Percentiles rank a stretch among this genome's conserved stretches.
These are phyloP conservation scores for Leccinum sublutescens DNA, from an alignment of 768 basidiomycete genomes.

Conservation along the genomic window DNA sequence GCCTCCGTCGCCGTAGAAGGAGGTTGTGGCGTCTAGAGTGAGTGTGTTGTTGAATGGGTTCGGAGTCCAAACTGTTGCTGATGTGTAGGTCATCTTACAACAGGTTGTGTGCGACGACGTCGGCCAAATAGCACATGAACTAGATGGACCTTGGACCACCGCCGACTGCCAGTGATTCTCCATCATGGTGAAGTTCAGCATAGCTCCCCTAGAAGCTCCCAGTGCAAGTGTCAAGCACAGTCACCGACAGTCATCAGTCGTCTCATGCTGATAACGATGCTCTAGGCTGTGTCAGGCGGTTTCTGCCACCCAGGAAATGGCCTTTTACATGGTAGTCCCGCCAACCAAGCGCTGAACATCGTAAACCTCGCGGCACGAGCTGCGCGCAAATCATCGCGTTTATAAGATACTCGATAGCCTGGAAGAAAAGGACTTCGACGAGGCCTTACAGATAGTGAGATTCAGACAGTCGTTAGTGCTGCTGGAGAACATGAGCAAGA, in stretches of 20 bases:
- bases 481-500: slow-evolving; percentile 14
- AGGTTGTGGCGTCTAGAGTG: too few species aligned
- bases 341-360: slow-evolving; percentile 33
- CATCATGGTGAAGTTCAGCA: slow-evolving; percentile 27
- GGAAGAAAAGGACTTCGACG: slow-evolving; percentile 3
- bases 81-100: too few species aligned
- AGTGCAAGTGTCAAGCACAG: slow-evolving; percentile 31
- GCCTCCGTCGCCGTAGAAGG: too few species aligned
- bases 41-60: too few species aligned
- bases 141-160: too few species aligned
- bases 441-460: slow-evolving; percentile 31
- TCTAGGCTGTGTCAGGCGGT: slow-evolving; percentile 38
- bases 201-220: slow-evolving; percentile 21
- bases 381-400: slow-evolving; percentile 33
- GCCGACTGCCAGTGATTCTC: too few species aligned
- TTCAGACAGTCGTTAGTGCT: slow-evolving; percentile 34
- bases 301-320: slow-evolving; percentile 29
- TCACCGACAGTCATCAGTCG: background rate
- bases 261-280: background rate
- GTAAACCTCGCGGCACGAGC: slow-evolving; percentile 36
- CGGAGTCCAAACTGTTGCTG: too few species aligned
- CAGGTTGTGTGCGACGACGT: too few species aligned
- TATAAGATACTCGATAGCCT: slow-evolving; percentile 19
- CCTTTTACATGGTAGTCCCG: slow-evolving; percentile 14
- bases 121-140: too few species aligned